Conservation (phyloP, 2,329 filamentous ascomycete genomes). For the Apiospora rasikravindrae region DNA sequence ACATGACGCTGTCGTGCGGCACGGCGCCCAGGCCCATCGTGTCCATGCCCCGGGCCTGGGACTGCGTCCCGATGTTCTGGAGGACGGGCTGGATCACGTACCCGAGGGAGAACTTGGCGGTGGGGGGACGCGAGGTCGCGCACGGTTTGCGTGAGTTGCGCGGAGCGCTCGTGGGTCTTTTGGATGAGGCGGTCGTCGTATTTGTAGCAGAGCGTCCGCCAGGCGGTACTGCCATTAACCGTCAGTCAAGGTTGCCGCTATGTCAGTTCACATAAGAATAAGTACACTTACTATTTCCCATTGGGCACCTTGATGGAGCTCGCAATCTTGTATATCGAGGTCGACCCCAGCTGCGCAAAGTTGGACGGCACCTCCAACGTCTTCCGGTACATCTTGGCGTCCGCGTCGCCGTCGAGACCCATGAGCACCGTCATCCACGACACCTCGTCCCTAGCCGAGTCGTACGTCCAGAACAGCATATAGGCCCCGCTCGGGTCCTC, state of each 20-base stretch:
- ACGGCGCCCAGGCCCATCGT: neutral
- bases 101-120: neutral
- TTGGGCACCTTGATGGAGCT: neutral
- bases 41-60: neutral
- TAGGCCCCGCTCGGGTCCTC: neutral
- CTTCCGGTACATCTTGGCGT: neutral
- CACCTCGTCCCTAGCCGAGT: neutral
- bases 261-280: neutral
- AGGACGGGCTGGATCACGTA: conserved; percentile 7
- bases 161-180: neutral
- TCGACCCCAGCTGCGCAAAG: neutral
- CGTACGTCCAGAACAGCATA: conserved; percentile 12
- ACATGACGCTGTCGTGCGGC: neutral
- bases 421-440: neutral
- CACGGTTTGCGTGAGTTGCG: neutral
- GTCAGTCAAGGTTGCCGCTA: neutral
- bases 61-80: neutral
- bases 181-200: neutral
- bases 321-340: neutral
- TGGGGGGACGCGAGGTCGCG: neutral
- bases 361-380: neutral
- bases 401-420: neutral
- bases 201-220: neutral
- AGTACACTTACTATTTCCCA: neutral
- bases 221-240: neutral